A percentile compares a stretch with the other conserved stretches of the same genome.
These are phyloP conservation scores for Talaromyces pinophilus DNA, from an alignment of 2,329 filamentous ascomycete genomes.

Conservation along the genomic window DNA sequence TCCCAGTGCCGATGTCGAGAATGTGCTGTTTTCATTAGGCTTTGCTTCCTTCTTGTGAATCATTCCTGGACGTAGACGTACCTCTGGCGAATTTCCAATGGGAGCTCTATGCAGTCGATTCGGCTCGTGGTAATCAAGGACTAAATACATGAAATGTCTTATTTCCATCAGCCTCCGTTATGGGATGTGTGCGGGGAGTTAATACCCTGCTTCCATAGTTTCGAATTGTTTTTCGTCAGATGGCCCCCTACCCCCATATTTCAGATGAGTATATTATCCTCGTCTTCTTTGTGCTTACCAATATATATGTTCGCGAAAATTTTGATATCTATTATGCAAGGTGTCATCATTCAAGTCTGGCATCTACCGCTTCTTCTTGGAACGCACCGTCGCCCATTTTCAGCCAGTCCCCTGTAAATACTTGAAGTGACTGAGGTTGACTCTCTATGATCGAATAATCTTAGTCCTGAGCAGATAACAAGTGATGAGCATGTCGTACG, in stretches of 20 bases:
- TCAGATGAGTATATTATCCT: conserved; percentile 4
- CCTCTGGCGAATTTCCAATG: conserved; percentile 15
- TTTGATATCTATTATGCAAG: conserved; percentile 27
- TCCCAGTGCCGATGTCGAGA: conserved; percentile 30
- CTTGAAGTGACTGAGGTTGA: conserved; percentile 31
- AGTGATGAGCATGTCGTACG: conserved; percentile 13
- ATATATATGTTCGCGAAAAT: conserved; percentile 26
- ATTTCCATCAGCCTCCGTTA: not conserved
- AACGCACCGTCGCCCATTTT: conserved; percentile 29
- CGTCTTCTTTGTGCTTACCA: conserved; percentile 20
- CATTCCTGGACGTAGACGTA: conserved; percentile 1
- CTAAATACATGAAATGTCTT: conserved; percentile 26
- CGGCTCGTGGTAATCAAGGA: conserved; percentile 26
- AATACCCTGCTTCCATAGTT: conserved; percentile 29
- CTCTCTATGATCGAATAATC: conserved; percentile 22
- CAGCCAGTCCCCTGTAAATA: conserved; percentile 29
- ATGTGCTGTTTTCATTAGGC: conserved; percentile 24
- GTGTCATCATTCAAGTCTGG: conserved; percentile 4
- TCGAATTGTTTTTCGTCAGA: conserved; percentile 28
- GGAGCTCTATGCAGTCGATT: conserved; percentile 28
- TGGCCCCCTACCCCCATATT: conserved; percentile 8
- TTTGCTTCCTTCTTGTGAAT: conserved; percentile 7
- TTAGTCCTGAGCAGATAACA: conserved; percentile 10
- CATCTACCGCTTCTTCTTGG: conserved; percentile 9
- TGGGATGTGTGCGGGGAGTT: not conserved